Conservation (phyloP, 176 grass and related monocot species). For the Lolium rigidum region DNA sequence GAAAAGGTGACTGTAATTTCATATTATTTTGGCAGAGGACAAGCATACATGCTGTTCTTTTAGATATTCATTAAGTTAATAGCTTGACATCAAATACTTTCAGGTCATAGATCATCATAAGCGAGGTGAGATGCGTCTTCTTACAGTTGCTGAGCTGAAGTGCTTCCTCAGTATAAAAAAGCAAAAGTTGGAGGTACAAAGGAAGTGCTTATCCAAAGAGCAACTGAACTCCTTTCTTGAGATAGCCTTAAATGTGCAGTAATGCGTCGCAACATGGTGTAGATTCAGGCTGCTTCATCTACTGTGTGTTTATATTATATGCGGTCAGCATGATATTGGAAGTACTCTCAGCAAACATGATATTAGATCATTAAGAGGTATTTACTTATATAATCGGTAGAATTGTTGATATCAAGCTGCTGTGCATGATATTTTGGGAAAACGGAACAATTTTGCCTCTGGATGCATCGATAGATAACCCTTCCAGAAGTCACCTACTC, state of each 20-base stretch:
- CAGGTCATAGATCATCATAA: slow-evolving; percentile 68
- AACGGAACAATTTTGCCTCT: not conserved
- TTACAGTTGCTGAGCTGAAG: slow-evolving; percentile 74
- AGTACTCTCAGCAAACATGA: not conserved
- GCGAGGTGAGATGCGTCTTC: slow-evolving; percentile 63
- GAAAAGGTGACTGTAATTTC: slow-evolving; percentile 42
- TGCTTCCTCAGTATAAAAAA: slow-evolving; percentile 71
- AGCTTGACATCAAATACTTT: slow-evolving; percentile 34
- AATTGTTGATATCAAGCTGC: not conserved
- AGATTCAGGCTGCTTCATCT: not conserved
- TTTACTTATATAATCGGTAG: not conserved
- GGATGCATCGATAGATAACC: too few relatives aligned
- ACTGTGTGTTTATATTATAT: not conserved
- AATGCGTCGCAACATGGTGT: not conserved
- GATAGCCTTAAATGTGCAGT: slow-evolving; percentile 20
- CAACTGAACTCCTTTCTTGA: slow-evolving; percentile 63
- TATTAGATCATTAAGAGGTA: not conserved
- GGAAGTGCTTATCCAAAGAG: slow-evolving; percentile 70
- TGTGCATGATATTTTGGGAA: not conserved
- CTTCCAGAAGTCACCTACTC: too few relatives aligned
- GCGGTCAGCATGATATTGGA: not conserved
- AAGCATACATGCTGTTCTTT: not conserved
- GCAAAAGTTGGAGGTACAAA: slow-evolving; percentile 85
- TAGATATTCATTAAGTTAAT: not conserved
- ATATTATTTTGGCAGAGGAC: not conserved